Conservation (phyloP, 2,329 filamentous ascomycete species). For the Ambrosiella xylebori region DNA sequence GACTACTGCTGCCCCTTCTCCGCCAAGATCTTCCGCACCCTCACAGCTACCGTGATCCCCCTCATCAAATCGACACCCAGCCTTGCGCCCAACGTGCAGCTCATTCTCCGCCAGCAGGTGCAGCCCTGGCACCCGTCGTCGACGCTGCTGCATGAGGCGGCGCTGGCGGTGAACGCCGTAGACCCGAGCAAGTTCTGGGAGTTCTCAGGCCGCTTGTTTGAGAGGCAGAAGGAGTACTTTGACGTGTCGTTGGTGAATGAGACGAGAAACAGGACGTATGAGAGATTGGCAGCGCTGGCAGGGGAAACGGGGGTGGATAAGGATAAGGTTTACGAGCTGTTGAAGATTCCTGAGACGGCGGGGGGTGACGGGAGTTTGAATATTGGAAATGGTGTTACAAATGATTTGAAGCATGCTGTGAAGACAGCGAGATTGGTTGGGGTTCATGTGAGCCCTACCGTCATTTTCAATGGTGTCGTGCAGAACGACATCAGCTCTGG, state of each 20-base stretch:
- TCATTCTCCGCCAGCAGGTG: slow-evolving; percentile 81
- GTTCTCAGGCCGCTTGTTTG: slow-evolving; percentile 52
- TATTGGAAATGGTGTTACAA: slow-evolving; percentile 62
- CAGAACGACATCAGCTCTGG: slow-evolving; percentile 61
- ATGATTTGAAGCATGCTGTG: slow-evolving; percentile 68
- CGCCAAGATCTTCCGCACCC: slow-evolving; percentile 56
- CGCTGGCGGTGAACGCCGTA: slow-evolving; percentile 57
- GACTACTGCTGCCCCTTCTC: slow-evolving; percentile 77
- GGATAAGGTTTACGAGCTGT: slow-evolving; percentile 47
- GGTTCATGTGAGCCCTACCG: slow-evolving; percentile 82
- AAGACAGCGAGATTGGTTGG: slow-evolving; percentile 66
- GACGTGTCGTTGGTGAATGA: slow-evolving; percentile 74
- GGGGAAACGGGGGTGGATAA: slow-evolving; percentile 50
- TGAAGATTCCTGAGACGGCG: slow-evolving; percentile 53
- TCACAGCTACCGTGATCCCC: slow-evolving; percentile 50
- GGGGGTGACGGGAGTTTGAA: slow-evolving; percentile 54
- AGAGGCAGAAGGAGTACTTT: slow-evolving; percentile 59
- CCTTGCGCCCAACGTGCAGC: slow-evolving; percentile 39
- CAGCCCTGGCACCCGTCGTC: slow-evolving; percentile 91
- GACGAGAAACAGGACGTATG: slow-evolving; percentile 69
- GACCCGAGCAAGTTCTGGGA: slow-evolving; percentile 60
- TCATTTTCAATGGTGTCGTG: slow-evolving; percentile 73
- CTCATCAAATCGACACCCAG: slow-evolving; percentile 43
- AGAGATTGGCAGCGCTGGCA: slow-evolving; percentile 59
- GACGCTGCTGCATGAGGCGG: slow-evolving; percentile 68